phyloP scores from a whole-genome alignment of 441 rosid genomes.

The Gossypium davidsonii region DNA sequence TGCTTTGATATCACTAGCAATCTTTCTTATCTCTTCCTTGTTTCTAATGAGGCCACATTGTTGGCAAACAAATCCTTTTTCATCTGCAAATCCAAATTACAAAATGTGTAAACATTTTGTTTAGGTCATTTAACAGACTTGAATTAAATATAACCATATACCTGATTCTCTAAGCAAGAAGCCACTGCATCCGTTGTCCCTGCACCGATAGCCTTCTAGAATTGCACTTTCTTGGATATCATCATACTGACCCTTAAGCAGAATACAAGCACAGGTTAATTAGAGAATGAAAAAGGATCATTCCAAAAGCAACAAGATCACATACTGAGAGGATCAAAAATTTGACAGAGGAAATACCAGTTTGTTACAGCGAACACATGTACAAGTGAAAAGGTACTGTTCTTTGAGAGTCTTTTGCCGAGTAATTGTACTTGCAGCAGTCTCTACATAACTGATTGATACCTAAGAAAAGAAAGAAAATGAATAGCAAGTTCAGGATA shows the following conservation, averaged over 20 bases:
- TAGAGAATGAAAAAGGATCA: neutral
- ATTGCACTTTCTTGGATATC: conserved; percentile 83
- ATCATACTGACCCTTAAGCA: conserved; percentile 53
- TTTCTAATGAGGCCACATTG: conserved; percentile 56
- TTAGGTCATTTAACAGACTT: conserved; percentile 8
- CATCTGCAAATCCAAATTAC: conserved; percentile 45
- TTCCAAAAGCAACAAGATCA: neutral
- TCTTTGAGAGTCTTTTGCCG: conserved; percentile 81
- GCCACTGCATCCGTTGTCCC: conserved; percentile 57
- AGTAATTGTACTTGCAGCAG: conserved; percentile 84
- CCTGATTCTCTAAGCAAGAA: conserved; percentile 81
- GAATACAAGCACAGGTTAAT: conserved; percentile 16
- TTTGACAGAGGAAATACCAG: conserved; percentile 37
- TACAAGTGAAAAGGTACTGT: conserved; percentile 79
- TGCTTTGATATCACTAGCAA: conserved; percentile 43
- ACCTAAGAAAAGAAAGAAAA: conserved; percentile 34
- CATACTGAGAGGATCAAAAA: neutral
- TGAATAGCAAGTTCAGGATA: neutral
- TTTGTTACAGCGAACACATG: conserved; percentile 64
- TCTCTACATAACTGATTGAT: conserved; percentile 82
- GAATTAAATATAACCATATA: conserved; percentile 20
- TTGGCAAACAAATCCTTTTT: conserved; percentile 74
- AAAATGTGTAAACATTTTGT: neutral
- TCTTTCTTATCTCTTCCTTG: conserved; percentile 59
- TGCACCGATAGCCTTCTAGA: conserved; percentile 87